phyloP scores from a whole-genome alignment of 495 filamentous ascomycete genomes.

The Bathelium albidoporum region DNA sequence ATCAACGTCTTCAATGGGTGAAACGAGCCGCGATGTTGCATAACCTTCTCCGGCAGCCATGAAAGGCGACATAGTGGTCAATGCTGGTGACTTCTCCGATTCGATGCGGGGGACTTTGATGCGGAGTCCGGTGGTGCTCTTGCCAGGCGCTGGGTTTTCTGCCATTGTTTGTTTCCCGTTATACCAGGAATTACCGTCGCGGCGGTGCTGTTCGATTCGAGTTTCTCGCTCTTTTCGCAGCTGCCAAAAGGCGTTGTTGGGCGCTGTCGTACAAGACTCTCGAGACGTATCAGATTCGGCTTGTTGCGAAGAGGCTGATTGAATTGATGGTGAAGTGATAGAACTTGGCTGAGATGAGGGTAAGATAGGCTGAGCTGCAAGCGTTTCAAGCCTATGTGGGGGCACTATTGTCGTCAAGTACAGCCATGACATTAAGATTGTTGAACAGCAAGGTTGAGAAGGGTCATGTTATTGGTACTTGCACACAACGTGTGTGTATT shows the following conservation, averaged over 20 bases:
- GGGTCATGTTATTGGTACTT: background rate
- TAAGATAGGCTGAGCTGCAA: conserved; percentile 4
- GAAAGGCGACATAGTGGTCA: conserved; percentile 21
- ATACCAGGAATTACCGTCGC: conserved; percentile 16
- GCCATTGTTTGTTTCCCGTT: conserved; percentile 8
- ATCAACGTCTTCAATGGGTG: conserved; percentile 9
- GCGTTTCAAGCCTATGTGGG: background rate
- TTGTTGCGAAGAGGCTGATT: conserved; percentile 4
- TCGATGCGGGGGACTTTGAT: background rate
- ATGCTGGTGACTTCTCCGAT: conserved; percentile 4
- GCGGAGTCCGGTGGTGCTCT: background rate
- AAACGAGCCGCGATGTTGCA: background rate
- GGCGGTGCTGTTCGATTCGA: conserved; percentile 12
- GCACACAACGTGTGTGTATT: background rate
- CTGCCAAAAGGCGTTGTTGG: conserved; percentile 20
- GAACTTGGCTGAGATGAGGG: background rate
- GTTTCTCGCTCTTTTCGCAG: conserved; percentile 5
- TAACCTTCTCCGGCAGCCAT: conserved; percentile 11
- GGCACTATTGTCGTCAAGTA: conserved; percentile 10
- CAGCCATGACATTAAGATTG: conserved; percentile 8
- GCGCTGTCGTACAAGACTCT: conserved; percentile 6
- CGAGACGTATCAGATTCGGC: conserved; percentile 5
- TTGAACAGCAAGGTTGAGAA: background rate
- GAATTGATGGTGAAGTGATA: no score
- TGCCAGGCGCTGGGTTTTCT: conserved; percentile 7